A percentile compares a stretch with the other conserved stretches of the same genome.
Evolutionary conservation across 345 rosid species (phyloP).

Genomic region (Acer yangbiense): DNA sequence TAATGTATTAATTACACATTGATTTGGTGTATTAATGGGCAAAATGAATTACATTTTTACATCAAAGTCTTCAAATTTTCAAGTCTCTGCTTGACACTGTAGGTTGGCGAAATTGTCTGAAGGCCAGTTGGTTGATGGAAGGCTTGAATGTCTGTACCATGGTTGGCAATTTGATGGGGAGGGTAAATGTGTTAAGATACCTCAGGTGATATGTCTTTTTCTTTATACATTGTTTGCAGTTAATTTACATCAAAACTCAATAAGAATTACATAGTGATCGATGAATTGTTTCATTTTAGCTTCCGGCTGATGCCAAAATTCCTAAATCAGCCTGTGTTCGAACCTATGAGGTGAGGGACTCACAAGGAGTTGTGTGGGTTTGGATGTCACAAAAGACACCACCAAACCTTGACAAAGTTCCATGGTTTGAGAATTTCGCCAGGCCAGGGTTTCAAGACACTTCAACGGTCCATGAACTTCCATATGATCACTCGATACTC

Average conservation of each 20-base stretch:
- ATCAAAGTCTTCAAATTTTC: too few relatives aligned
- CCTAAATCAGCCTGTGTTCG: conserved; percentile 79
- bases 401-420: conserved; percentile 62
- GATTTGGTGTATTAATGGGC: neutral
- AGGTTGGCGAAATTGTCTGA: conserved; percentile 95
- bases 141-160: conserved; percentile 90
- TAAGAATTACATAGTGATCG: neutral
- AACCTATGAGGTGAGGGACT: conserved; percentile 71
- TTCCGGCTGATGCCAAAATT: conserved; percentile 75
- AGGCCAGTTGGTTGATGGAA: conserved; percentile 87
- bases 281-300: conserved; percentile 39
- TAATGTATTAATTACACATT: neutral
- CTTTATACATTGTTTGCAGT: neutral
- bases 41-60: too few relatives aligned
- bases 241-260: neutral
- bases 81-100: neutral
- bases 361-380: conserved; percentile 94
- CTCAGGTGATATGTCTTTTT: conserved; percentile 60
- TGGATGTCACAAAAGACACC: conserved; percentile 85
- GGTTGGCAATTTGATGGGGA: conserved; percentile 97
- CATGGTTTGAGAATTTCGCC: conserved; percentile 88
- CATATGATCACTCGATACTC: conserved; percentile 93
- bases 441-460: conserved; percentile 75
- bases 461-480: conserved; percentile 84
- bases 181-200: conserved; percentile 87